Evolutionary conservation across 176 grass and related monocot species (phyloP).

Genomic region (Luzula sylvatica): DNA sequence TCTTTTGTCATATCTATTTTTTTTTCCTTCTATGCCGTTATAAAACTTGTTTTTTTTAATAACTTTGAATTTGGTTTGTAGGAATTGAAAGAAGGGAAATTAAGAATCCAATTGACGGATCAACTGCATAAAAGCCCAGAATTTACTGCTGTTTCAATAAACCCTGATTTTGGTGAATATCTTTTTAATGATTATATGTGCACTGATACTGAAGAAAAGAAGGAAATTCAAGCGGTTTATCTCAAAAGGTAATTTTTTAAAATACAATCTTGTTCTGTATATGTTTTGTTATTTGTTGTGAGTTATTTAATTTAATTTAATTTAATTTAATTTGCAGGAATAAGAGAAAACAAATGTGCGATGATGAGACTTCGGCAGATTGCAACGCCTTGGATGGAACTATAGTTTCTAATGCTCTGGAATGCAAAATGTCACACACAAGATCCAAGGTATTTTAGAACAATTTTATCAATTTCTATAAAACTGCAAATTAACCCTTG

Average conservation of each 20-base stretch:
- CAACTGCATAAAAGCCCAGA: slow-evolving; percentile 48
- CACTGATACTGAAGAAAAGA: slow-evolving; percentile 33
- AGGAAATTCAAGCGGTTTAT: slow-evolving; percentile 45
- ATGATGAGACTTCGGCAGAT: slow-evolving; percentile 34
- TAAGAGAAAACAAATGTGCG: slow-evolving; percentile 49
- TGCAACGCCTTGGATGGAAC: slow-evolving; percentile 48
- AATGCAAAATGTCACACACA: slow-evolving; percentile 88
- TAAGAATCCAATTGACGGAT: slow-evolving; percentile 58
- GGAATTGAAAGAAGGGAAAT: slow-evolving; percentile 27
- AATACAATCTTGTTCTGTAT: neutral
- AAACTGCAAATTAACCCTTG: neutral
- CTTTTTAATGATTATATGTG: slow-evolving; percentile 59
- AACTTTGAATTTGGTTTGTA: slow-evolving; percentile 14
- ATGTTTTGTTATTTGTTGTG: slow-evolving; percentile 19
- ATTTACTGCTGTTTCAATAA: slow-evolving; percentile 32
- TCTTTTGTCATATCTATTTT: neutral
- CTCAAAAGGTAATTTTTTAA: slow-evolving; percentile 46
- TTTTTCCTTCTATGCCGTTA: neutral
- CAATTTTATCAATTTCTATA: neutral
- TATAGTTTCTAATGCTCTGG: slow-evolving; percentile 73
- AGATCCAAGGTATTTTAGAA: slow-evolving; percentile 51
- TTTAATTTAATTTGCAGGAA: slow-evolving; percentile 37
- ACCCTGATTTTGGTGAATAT: slow-evolving; percentile 55
- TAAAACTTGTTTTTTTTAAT: neutral
- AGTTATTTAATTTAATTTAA: slow-evolving; percentile 14